phyloP scores from a whole-genome alignment of 2,329 filamentous ascomycete genomes.

The Clarireedia homoeocarpa region DNA sequence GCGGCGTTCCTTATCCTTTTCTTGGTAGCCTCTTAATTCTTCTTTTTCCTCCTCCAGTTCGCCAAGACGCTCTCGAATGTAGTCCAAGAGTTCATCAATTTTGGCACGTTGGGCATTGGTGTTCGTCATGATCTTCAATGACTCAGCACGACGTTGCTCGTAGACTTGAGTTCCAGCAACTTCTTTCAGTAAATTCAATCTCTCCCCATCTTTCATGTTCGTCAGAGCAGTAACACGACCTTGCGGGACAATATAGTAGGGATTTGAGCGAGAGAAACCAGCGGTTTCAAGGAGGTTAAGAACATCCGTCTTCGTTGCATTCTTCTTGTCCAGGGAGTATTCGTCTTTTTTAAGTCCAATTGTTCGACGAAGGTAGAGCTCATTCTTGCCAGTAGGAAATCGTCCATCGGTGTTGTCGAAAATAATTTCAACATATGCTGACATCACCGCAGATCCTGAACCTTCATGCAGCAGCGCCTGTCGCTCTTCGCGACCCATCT shows the following conservation, averaged over 20 bases:
- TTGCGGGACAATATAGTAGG: slow-evolving; percentile 98
- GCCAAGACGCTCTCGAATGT: slow-evolving; percentile 80
- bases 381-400: slow-evolving; percentile 86
- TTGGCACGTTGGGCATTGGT: slow-evolving; percentile 91
- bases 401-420: slow-evolving; percentile 97
- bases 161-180: slow-evolving; percentile 98
- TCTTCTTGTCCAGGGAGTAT: slow-evolving; percentile 95
- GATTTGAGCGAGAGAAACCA: slow-evolving; percentile 93
- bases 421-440: slow-evolving; percentile 97
- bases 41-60: slow-evolving; percentile 97
- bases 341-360: slow-evolving; percentile 98
- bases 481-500: slow-evolving; percentile 92
- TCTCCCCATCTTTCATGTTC: slow-evolving; percentile 96
- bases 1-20: slow-evolving; percentile 84
- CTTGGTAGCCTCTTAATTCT: slow-evolving; percentile 86
- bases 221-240: slow-evolving; percentile 92
- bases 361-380: slow-evolving; percentile 83
- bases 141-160: slow-evolving; percentile 84
- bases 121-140: slow-evolving; percentile 92
- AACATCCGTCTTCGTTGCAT: slow-evolving; percentile 88
- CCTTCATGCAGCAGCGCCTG: slow-evolving; percentile 96
- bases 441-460: slow-evolving; percentile 95
- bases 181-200: slow-evolving; percentile 85
- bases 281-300: slow-evolving; percentile 93
- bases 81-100: slow-evolving; percentile 85